These are phyloP conservation scores for Solanum chmielewskii DNA, from an alignment of 257 asterid species.

Conservation along the genomic window DNA sequence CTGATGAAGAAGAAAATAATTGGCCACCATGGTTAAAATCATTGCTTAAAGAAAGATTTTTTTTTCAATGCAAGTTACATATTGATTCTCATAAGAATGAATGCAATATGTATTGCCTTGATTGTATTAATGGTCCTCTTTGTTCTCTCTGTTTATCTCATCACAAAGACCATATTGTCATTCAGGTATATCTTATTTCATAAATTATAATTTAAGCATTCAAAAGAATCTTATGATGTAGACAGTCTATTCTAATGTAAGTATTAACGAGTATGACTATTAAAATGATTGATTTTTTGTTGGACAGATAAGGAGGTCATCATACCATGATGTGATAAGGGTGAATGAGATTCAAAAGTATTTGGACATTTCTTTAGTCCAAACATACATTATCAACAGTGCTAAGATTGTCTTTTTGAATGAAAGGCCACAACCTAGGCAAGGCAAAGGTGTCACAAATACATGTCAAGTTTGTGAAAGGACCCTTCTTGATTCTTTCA, in stretches of 20 bases:
- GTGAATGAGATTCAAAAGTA: constrained; percentile 61
- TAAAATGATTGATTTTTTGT: neutral
- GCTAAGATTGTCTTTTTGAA: constrained; percentile 63
- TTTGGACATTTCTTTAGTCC: constrained; percentile 51
- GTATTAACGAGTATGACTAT: neutral
- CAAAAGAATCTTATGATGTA: neutral
- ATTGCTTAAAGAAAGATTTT: constrained; percentile 54
- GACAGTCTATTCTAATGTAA: neutral
- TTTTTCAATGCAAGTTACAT: constrained; percentile 71
- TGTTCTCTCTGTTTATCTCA: constrained; percentile 63
- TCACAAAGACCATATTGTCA: constrained; percentile 63
- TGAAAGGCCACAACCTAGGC: constrained; percentile 67
- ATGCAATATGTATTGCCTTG: constrained; percentile 90
- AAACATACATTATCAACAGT: constrained; percentile 68
- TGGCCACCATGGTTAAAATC: constrained; percentile 87
- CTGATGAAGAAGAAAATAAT: constrained; percentile 49
- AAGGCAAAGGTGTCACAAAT: constrained; percentile 54
- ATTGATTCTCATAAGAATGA: constrained; percentile 82
- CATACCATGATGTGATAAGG: constrained; percentile 69
- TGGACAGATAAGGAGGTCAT: constrained; percentile 57
- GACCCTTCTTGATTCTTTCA: constrained; percentile 61
- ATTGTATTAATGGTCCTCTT: constrained; percentile 58
- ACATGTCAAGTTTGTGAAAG: constrained; percentile 58
- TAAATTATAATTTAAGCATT: neutral
- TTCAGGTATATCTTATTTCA: constrained; percentile 38